Conservation (phyloP, 768 basidiomycete species). For the Cystofilobasidium ferigula region DNA sequence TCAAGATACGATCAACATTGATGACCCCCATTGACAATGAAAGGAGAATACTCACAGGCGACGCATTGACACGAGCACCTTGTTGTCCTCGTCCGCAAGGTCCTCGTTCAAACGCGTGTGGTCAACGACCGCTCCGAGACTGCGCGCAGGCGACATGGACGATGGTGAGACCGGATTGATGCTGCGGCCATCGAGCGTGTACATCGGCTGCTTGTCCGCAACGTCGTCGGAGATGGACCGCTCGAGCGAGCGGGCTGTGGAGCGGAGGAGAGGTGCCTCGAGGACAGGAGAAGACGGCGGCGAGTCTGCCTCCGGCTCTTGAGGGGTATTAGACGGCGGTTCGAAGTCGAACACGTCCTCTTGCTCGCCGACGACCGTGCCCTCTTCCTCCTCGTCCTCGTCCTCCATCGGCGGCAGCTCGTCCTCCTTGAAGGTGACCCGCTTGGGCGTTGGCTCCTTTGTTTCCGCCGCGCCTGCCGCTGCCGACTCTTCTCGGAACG, state of each 20-base stretch:
- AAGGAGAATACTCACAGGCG: neutral
- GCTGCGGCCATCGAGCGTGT: neutral
- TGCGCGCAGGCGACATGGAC: neutral
- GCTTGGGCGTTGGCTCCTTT: neutral
- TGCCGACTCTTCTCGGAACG: neutral
- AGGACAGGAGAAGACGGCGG: neutral
- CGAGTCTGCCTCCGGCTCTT: neutral
- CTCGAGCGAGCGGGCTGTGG: neutral
- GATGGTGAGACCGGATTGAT: neutral
- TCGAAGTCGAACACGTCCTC: slow-evolving; percentile 5
- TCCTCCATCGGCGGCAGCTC: neutral
- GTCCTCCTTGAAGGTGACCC: slow-evolving; percentile 1
- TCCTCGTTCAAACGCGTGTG: neutral
- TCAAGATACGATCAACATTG: no score
- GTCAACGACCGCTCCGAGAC: neutral
- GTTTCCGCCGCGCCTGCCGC: neutral
- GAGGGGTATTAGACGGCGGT: neutral
- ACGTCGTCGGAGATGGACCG: neutral
- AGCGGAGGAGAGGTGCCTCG: neutral
- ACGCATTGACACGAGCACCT: neutral
- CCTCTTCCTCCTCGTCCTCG: slow-evolving; percentile 2
- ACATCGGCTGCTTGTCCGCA: neutral
- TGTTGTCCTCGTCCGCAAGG: neutral
- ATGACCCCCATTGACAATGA: no score
- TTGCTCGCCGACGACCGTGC: slow-evolving; percentile 5